Percentiles rank a stretch among this genome's conserved stretches.
Evolutionary conservation across 768 basidiomycete genomes (phyloP).

Genomic region (Mycena maculata): DNA sequence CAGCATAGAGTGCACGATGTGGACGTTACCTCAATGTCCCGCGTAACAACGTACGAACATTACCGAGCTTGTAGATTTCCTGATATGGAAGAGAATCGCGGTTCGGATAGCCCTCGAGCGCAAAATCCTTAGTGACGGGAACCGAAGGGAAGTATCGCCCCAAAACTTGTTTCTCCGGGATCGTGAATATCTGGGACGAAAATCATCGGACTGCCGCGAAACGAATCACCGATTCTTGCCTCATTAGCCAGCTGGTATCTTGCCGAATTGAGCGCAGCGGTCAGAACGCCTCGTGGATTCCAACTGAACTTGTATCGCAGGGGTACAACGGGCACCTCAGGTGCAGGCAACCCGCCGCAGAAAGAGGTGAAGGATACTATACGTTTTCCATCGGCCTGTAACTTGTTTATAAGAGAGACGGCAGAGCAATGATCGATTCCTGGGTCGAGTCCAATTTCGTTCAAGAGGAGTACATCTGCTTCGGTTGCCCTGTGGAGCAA

Average conservation of each 20-base stretch:
- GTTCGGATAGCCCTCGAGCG: slow-evolving; percentile 89
- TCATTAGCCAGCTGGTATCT: slow-evolving; percentile 67
- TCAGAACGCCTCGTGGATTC: slow-evolving; percentile 89
- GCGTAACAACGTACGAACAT: slow-evolving; percentile 75
- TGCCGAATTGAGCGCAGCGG: slow-evolving; percentile 81
- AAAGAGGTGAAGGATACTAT: slow-evolving; percentile 86
- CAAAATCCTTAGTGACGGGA: slow-evolving; percentile 69
- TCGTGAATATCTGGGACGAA: slow-evolving; percentile 53
- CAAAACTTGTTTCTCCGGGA: slow-evolving; percentile 68
- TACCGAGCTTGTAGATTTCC: slow-evolving; percentile 68
- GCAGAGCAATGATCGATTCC: slow-evolving; percentile 93
- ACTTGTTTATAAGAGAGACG: slow-evolving; percentile 69
- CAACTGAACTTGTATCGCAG: slow-evolving; percentile 95
- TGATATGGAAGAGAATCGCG: slow-evolving; percentile 82
- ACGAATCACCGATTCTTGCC: slow-evolving; percentile 49
- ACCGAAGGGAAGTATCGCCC: slow-evolving; percentile 71
- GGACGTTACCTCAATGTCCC: slow-evolving; percentile 81
- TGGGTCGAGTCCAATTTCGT: slow-evolving; percentile 92
- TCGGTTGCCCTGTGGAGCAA: slow-evolving; percentile 60
- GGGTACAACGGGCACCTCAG: slow-evolving; percentile 72
- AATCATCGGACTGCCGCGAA: background rate
- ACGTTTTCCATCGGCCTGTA: slow-evolving; percentile 62
- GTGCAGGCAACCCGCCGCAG: slow-evolving; percentile 92
- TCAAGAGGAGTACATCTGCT: slow-evolving; percentile 79
- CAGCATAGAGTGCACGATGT: background rate